Conservation (phyloP, 2,329 filamentous ascomycete genomes). For the Exserohilum rostratum region DNA sequence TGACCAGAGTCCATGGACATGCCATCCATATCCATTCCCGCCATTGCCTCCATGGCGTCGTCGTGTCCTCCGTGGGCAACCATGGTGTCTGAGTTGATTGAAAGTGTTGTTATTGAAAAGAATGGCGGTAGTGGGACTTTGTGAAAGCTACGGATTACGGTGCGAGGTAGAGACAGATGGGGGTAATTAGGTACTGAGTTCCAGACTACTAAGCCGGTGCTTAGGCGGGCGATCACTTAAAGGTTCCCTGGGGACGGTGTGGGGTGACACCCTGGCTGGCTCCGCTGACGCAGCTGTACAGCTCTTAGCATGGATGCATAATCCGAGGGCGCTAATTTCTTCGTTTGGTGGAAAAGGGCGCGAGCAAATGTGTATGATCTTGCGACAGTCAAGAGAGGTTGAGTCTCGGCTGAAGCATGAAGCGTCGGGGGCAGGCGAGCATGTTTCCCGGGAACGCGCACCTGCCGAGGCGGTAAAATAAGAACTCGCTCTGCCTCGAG, state of each 20-base stretch:
- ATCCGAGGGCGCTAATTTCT: slow-evolving; percentile 12
- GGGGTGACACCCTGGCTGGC: slow-evolving; percentile 24
- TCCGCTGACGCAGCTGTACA: slow-evolving; percentile 11
- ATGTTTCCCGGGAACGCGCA: slow-evolving; percentile 2
- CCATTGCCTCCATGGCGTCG: slow-evolving; percentile 1
- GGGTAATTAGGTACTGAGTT: slow-evolving; percentile 31
- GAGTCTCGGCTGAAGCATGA: slow-evolving; percentile 41
- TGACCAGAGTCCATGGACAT: slow-evolving; percentile 24
- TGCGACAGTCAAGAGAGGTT: slow-evolving; percentile 43
- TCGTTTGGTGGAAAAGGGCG: slow-evolving; percentile 21
- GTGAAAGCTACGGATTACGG: not conserved
- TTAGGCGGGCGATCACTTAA: slow-evolving; percentile 28
- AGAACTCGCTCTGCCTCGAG: slow-evolving; percentile 7
- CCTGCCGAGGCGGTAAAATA: slow-evolving; percentile 1
- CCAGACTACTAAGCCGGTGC: slow-evolving; percentile 34
- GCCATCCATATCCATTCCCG: slow-evolving; percentile 22
- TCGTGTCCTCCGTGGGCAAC: slow-evolving; percentile 43
- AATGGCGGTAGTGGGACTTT: not conserved
- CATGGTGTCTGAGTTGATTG: slow-evolving; percentile 26
- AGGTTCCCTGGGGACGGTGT: slow-evolving; percentile 13
- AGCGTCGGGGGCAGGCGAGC: slow-evolving; percentile 29
- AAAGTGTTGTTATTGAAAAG: not conserved
- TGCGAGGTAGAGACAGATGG: slow-evolving; percentile 6
- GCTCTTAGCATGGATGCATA: slow-evolving; percentile 38
- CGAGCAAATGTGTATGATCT: slow-evolving; percentile 36